Evolutionary conservation across 2,329 filamentous ascomycete genomes (phyloP), one percentile per base, ranked within the genome.

Genomic region (Metarhizium guizhouense): DNA sequence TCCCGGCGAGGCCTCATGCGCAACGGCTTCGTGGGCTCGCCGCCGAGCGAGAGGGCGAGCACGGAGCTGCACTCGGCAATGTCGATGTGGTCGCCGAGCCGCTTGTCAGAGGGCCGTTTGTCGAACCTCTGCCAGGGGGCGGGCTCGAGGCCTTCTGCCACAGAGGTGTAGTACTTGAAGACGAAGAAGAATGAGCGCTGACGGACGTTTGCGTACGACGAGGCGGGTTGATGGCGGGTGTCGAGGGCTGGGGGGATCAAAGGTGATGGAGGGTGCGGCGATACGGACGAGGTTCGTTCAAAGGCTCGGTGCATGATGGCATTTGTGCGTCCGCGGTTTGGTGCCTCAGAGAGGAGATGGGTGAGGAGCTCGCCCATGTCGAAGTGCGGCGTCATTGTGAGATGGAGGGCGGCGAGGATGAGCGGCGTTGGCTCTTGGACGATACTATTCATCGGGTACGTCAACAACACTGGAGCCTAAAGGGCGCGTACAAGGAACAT

Each of bases 101-200:
- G 62, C 54, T 68, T 65, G 62, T 74, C 65, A 38, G 68, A 61
- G 0, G 73, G 66, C n/a, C 72, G 67, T 47, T 72, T 74, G 60
- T 84, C 81, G 42, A 77, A 76, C 20, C 73, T 69, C 62, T 86
- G 83, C 82, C 82, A 86, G 6, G 78, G 72, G 62, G 82, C 79
- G 0, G 83, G 82, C 36, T 74, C 72, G 45, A 82, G 76, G 4
- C 75, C 76, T 4, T 79, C 73, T 2, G 76, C 78, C 13, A 85
- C 76, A 6, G 84, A 73, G 5, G 82, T 85, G 62, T 83, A 85
- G 64, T 85, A 86, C 60, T 85, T 84, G 64, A 86, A 84, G 47
- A 76, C 79, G 64, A 86, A 85, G 60, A 84, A 77, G 64, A 85
- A 84, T 7, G 77, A 79, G 6, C 78, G 72, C 60, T 81, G 81